A percentile compares a stretch with the other conserved stretches of the same genome.
These are phyloP conservation scores for Candida quercuum DNA, from an alignment of 805 yeast species.

Conservation along the genomic window DNA sequence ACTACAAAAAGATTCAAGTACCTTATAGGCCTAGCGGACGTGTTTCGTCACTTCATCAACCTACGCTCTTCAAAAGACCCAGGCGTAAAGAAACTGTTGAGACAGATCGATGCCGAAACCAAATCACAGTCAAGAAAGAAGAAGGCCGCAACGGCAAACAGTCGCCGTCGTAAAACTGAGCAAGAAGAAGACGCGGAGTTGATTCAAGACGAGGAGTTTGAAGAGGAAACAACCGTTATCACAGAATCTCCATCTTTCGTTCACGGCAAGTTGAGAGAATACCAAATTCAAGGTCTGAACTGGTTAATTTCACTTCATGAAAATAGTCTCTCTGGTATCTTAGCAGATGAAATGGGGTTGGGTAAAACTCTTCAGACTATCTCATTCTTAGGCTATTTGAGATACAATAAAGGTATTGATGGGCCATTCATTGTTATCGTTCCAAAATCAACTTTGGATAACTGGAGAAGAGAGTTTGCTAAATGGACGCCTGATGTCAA, in stretches of 20 bases:
- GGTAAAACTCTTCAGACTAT: constrained; percentile 96
- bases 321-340: constrained; percentile 82
- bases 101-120: constrained; percentile 47
- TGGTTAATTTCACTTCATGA: constrained; percentile 91
- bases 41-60: constrained; percentile 85
- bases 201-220: constrained; percentile 73
- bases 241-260: constrained; percentile 82
- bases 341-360: constrained; percentile 98
- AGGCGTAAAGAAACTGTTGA: constrained; percentile 54
- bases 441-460: constrained; percentile 92
- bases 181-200: constrained; percentile 95
- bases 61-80: constrained; percentile 76
- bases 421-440: constrained; percentile 93
- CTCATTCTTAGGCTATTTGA: constrained; percentile 81
- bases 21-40: constrained; percentile 73
- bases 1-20: constrained; percentile 77
- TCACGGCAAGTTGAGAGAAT: constrained; percentile 77
- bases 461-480: constrained; percentile 92
- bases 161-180: constrained; percentile 81
- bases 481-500: constrained; percentile 96
- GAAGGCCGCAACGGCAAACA: constrained; percentile 12
- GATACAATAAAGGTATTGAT: constrained; percentile 69
- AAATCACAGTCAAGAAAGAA: constrained; percentile 30
- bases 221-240: constrained; percentile 59
- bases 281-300: constrained; percentile 91